Evolutionary conservation across 768 basidiomycete genomes (phyloP).

Genomic region (Amanita thiersii): DNA sequence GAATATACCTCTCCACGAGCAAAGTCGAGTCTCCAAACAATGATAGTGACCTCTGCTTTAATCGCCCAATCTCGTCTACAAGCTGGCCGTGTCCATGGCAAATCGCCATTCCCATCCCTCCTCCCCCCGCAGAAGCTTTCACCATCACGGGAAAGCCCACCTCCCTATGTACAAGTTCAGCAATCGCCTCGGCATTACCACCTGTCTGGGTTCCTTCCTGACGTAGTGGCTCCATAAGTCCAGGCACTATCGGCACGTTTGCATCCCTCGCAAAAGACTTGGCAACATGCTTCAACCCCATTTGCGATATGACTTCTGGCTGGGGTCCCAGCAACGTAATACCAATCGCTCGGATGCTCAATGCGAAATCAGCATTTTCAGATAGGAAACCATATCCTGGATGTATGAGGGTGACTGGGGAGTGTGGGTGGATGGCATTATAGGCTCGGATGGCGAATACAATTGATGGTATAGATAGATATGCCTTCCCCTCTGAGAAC

Average conservation of each 20-base stretch:
- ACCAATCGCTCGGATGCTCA: conserved; percentile 33
- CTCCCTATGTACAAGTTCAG: too few species aligned
- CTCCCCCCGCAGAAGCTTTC: conserved; percentile 63
- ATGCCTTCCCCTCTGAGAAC: conserved; percentile 33
- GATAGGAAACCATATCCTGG: conserved; percentile 63
- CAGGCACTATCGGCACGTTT: conserved; percentile 48
- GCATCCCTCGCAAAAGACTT: conserved; percentile 34
- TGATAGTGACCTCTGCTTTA: too few species aligned
- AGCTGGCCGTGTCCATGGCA: conserved; percentile 37
- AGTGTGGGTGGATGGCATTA: conserved; percentile 31
- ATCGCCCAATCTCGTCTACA: conserved; percentile 22
- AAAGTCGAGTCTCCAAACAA: conserved; percentile 44
- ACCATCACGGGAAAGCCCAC: conserved; percentile 58
- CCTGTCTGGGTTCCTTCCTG: conserved; percentile 37
- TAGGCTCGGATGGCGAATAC: too few species aligned
- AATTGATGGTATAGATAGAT: conserved; percentile 30
- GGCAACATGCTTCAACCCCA: conserved; percentile 61
- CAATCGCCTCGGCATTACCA: conserved; percentile 30
- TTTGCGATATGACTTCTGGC: conserved; percentile 36
- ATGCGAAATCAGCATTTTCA: conserved; percentile 53
- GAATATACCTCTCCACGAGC: conserved; percentile 54
- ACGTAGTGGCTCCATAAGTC: too few species aligned
- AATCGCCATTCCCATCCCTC: conserved; percentile 59
- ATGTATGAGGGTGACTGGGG: conserved; percentile 43
- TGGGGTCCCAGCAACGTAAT: conserved; percentile 53